phyloP scores from a whole-genome alignment of 2,329 filamentous ascomycete genomes.

The Leptographium lundbergii region DNA sequence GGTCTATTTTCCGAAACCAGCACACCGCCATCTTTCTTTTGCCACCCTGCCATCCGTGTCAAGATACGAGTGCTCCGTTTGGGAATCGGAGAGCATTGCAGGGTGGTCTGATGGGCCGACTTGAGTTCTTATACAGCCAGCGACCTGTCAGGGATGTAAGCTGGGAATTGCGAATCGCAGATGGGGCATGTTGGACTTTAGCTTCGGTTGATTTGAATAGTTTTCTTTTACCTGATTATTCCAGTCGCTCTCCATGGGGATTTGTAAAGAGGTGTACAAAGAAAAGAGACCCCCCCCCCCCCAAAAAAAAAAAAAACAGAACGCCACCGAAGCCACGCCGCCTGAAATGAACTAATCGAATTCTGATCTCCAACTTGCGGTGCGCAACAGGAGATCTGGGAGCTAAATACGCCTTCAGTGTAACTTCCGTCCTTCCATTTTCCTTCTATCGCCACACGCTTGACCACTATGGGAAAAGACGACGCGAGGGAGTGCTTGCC shows the following conservation, averaged over 20 bases:
- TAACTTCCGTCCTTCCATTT: constrained; percentile 2
- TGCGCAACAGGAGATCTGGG: not conserved
- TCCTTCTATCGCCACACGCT: constrained; percentile 5
- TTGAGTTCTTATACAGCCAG: not conserved
- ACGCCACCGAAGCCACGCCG: not conserved
- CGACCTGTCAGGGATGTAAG: not conserved
- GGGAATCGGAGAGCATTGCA: not conserved
- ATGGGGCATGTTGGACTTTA: too few species aligned
- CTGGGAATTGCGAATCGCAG: not conserved
- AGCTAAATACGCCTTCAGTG: not conserved
- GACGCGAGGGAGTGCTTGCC: not conserved
- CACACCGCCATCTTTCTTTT: not conserved
- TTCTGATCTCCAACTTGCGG: not conserved
- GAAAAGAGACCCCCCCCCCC: too few species aligned
- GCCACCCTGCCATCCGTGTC: not conserved
- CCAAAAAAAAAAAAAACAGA: too few species aligned
- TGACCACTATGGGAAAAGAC: not conserved
- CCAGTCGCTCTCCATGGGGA: too few species aligned
- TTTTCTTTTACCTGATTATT: too few species aligned
- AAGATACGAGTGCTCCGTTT: not conserved
- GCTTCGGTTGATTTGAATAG: too few species aligned
- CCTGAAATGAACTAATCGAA: not conserved
- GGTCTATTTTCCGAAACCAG: not conserved
- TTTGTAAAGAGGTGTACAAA: not conserved
- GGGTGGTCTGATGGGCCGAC: not conserved